Conservation (phyloP, 1,284 basidiomycete species). For the Cryptococcus sp. region DNA sequence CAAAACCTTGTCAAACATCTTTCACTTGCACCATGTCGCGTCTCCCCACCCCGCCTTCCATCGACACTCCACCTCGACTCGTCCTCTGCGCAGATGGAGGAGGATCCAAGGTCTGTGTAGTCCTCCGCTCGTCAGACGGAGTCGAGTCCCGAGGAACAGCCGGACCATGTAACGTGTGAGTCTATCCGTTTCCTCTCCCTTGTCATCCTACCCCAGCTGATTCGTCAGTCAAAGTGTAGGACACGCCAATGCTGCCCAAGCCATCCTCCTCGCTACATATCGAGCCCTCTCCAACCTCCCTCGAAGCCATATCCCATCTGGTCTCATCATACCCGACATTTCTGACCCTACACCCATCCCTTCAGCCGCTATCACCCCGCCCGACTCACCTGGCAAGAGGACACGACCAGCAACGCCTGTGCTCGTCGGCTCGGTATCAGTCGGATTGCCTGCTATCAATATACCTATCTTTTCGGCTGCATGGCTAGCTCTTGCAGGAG, state of each 20-base stretch:
- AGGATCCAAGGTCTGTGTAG: constrained; percentile 39
- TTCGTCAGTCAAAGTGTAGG: constrained; percentile 31
- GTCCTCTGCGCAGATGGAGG: constrained; percentile 38
- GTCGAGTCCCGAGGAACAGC: constrained; percentile 35
- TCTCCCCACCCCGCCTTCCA: constrained; percentile 1
- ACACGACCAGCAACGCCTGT: neutral
- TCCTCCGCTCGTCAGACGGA: constrained; percentile 32
- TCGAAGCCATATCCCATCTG: constrained; percentile 18
- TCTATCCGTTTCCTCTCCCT: constrained; percentile 1
- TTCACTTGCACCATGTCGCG: neutral
- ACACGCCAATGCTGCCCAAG: constrained; percentile 25
- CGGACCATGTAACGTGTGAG: constrained; percentile 42
- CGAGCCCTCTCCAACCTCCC: constrained; percentile 34
- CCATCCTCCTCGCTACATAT: constrained; percentile 38
- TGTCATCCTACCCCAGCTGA: neutral
- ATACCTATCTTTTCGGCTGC: constrained; percentile 27
- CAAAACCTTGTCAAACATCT: no score
- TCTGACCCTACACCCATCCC: neutral
- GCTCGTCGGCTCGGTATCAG: neutral
- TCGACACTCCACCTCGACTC: constrained; percentile 14
- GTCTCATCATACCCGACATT: constrained; percentile 14
- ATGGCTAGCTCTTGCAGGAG: constrained; percentile 40
- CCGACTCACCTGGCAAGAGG: constrained; percentile 10
- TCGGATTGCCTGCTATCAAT: constrained; percentile 16
- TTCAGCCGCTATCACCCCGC: neutral